phyloP scores from a whole-genome alignment of 805 yeast genomes.

The Ogataea ganodermae region DNA sequence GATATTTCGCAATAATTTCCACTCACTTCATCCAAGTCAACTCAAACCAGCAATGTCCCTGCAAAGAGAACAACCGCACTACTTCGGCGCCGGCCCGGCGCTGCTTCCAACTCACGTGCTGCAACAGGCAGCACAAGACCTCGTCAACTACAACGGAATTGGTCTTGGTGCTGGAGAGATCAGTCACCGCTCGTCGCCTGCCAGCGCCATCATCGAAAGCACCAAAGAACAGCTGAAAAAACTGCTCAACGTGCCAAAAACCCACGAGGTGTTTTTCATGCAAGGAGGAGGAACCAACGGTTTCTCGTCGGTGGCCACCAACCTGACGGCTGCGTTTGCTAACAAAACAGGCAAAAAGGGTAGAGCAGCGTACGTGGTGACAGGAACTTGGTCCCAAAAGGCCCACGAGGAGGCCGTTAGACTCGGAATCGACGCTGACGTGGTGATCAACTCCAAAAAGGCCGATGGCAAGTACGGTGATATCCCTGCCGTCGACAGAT shows the following conservation, averaged over 20 bases:
- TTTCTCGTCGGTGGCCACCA: conserved; percentile 84
- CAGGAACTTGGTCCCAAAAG: conserved; percentile 94
- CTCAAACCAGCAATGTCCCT: conserved; percentile 35
- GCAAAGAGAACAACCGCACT: conserved; percentile 70
- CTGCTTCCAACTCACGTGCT: conserved; percentile 80
- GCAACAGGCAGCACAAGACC: conserved; percentile 83
- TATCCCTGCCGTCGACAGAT: conserved; percentile 65
- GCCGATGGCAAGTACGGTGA: conserved; percentile 58
- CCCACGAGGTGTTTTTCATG: conserved; percentile 90
- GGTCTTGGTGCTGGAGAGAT: conserved; percentile 95
- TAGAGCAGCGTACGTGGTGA: conserved; percentile 80
- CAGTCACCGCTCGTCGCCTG: conserved; percentile 90
- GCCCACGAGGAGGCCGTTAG: conserved; percentile 84
- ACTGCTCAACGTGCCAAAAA: conserved; percentile 77
- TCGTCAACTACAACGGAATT: conserved; percentile 64
- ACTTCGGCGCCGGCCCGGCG: conserved; percentile 99
- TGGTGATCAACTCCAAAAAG: conserved; percentile 66
- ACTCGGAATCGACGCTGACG: conserved; percentile 73
- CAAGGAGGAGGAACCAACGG: conserved; percentile 99
- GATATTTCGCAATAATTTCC: not conserved
- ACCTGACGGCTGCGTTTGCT: conserved; percentile 68
- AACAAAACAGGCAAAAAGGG: conserved; percentile 75
- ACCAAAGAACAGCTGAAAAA: conserved; percentile 68
- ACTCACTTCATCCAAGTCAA: not conserved
- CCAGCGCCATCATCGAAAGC: conserved; percentile 70